Evolutionary conservation across 257 asterid genomes (phyloP).

Genomic region (Solanum pinnatisectum): DNA sequence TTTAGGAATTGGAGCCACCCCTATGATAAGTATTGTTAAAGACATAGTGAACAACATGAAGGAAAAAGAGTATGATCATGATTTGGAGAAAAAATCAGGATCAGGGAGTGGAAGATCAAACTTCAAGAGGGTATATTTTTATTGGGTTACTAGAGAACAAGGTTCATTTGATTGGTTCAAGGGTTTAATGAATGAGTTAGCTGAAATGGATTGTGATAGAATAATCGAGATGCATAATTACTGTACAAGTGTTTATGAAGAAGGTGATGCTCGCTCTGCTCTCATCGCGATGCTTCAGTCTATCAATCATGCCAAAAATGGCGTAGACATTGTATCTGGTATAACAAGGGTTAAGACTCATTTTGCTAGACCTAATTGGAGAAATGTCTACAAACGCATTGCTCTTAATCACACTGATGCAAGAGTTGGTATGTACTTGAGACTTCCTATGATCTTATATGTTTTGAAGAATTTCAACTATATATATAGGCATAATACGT

Average conservation of each 20-base stretch:
- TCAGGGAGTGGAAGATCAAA: slow-evolving; percentile 13
- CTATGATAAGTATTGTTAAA: slow-evolving; percentile 82
- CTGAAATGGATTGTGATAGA: slow-evolving; percentile 52
- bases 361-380: slow-evolving; percentile 89
- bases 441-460: not conserved
- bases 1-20: slow-evolving; percentile 84
- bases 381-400: slow-evolving; percentile 57
- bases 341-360: slow-evolving; percentile 67
- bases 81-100: slow-evolving; percentile 15
- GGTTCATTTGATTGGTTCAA: slow-evolving; percentile 86
- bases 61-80: slow-evolving; percentile 19
- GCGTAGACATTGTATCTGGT: slow-evolving; percentile 75
- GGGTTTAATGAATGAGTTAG: slow-evolving; percentile 74
- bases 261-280: slow-evolving; percentile 84
- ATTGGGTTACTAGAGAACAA: slow-evolving; percentile 91
- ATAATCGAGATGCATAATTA: slow-evolving; percentile 86
- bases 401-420: slow-evolving; percentile 51
- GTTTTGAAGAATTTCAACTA: not conserved
- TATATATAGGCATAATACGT: not conserved
- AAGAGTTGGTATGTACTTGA: slow-evolving; percentile 49
- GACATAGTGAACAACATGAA: slow-evolving; percentile 79
- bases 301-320: slow-evolving; percentile 67
- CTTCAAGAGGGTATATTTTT: slow-evolving; percentile 68
- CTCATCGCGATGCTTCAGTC: slow-evolving; percentile 81
- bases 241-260: slow-evolving; percentile 82